Evolutionary conservation across 148 eudicot species (phyloP), one percentile per base, ranked within the genome.

Genomic region (Gaultheria prostrata): DNA sequence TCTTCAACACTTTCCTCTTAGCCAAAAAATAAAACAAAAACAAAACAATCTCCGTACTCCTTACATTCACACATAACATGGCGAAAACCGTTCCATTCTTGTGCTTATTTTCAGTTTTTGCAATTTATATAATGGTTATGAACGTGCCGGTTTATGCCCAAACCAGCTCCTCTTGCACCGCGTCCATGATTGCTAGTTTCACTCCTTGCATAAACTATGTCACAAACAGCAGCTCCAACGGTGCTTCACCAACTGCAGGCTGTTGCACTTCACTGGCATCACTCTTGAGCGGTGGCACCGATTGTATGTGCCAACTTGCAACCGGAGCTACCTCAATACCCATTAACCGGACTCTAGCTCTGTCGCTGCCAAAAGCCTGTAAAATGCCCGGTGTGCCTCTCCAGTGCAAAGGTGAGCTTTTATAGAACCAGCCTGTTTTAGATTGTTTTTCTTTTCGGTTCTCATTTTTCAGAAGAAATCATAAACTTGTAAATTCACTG

Each of bases 361-460:
- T 93, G 12, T 88, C 98, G 0, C 93, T 97, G 13, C 99, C 99
- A 0, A 89, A 87, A 18, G 91, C 97, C 32, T 97, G 99, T 74
- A 93, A 95, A 81, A 94, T 91, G 91, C 84, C 93, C 21, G 89
- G 95, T 61, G 93, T 95, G 50, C 96, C 98, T 59, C 83, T 97
- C 24, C 92, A 91, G 72, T 97, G 99, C 90, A 92, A 93, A 94
- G 94, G 99, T 92, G n/a, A 80, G 49, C 11, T 79, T 54, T 21
- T 18, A 0, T 14, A 3, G 6, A 20, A 20, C 32, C 21, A 65
- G 15, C 71, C 71, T 12, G 1, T 65, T 24, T 11, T 13, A 26
- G 4, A 24, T 61, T n/a, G 30, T 63, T 63, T 63, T 26, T 65
- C 33, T 65, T 12, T 65, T 65, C 71, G 12, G 17, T 65, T 65